Conservation (phyloP, 192 early-diverging fungal species). For the Backusella parvicylindrica region DNA sequence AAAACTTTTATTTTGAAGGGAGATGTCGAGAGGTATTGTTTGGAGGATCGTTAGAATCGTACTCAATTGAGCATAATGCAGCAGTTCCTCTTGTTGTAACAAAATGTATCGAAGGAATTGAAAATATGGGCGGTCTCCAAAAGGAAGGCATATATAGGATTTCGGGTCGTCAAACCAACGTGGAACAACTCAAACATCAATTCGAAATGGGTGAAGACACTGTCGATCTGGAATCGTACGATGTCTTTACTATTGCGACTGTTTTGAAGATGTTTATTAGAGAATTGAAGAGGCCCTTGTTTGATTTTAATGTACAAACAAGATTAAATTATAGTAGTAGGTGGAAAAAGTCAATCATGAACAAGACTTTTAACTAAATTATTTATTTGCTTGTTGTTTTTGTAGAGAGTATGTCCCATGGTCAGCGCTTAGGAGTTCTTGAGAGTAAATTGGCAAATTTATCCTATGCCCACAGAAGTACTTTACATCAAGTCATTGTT, state of each 20-base stretch:
- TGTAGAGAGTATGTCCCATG: not conserved
- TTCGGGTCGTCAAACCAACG: conserved; percentile 33
- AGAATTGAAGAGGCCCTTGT: conserved; percentile 56
- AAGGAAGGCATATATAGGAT: conserved; percentile 40
- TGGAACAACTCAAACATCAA: conserved; percentile 22
- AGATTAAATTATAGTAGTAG: conserved; percentile 53
- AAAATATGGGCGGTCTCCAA: conserved; percentile 30
- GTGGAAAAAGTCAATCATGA: not conserved
- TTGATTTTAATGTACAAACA: conserved; percentile 48
- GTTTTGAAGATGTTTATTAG: conserved; percentile 65
- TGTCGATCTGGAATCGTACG: conserved; percentile 31
- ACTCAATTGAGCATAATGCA: conserved; percentile 23
- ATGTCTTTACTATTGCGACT: conserved; percentile 57
- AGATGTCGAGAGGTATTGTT: conserved; percentile 36
- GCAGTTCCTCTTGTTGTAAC: conserved; percentile 30
- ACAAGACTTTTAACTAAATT: conserved; percentile 18
- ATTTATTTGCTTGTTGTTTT: not conserved
- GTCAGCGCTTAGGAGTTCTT: conserved; percentile 35
- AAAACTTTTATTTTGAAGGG: conserved; percentile 30
- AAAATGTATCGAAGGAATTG: conserved; percentile 33
- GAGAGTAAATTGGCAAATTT: conserved; percentile 39
- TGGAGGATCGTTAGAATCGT: conserved; percentile 30
- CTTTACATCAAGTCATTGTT: conserved; percentile 49
- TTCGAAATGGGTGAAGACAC: conserved; percentile 35
- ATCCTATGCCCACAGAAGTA: conserved; percentile 45